Evolutionary conservation across 345 rosid genomes (phyloP).

Genomic region (Gossypioides kirkii): DNA sequence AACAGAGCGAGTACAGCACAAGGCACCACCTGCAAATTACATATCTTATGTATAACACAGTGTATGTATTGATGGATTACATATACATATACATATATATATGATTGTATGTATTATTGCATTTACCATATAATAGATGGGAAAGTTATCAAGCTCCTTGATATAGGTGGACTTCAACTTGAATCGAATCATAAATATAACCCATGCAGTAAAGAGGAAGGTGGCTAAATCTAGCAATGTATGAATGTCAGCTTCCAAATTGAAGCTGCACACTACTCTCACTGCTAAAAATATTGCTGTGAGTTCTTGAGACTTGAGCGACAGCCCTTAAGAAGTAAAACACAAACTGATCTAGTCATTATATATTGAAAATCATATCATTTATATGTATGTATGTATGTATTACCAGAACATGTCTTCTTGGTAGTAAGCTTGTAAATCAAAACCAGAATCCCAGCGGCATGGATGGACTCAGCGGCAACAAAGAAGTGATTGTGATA

Average conservation of each 20-base stretch:
- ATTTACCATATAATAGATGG: slow-evolving; percentile 50
- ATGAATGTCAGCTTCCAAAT: slow-evolving; percentile 52
- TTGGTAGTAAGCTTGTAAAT: slow-evolving; percentile 59
- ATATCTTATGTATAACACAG: neutral
- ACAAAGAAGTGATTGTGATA: slow-evolving; percentile 45
- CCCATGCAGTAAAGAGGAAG: slow-evolving; percentile 56
- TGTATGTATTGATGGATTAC: neutral
- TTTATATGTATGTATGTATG: neutral
- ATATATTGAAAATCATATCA: neutral
- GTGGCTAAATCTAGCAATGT: slow-evolving; percentile 59
- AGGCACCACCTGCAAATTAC: slow-evolving; percentile 48
- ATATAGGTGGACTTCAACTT: slow-evolving; percentile 65
- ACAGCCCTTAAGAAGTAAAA: slow-evolving; percentile 47
- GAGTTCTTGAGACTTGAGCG: slow-evolving; percentile 67
- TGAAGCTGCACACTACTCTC: slow-evolving; percentile 42
- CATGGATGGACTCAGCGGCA: slow-evolving; percentile 61
- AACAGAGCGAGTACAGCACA: slow-evolving; percentile 45
- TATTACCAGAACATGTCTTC: slow-evolving; percentile 60
- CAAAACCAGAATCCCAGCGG: slow-evolving; percentile 55
- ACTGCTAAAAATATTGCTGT: slow-evolving; percentile 62
- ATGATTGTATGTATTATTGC: neutral
- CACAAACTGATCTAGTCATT: neutral
- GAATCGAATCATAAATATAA: slow-evolving; percentile 64
- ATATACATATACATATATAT: no score
- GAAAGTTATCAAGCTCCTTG: slow-evolving; percentile 54